Percentiles rank a stretch among this genome's conserved stretches.
Evolutionary conservation across 257 asterid genomes (phyloP).

Genomic region (Ocimum tenuiflorum): DNA sequence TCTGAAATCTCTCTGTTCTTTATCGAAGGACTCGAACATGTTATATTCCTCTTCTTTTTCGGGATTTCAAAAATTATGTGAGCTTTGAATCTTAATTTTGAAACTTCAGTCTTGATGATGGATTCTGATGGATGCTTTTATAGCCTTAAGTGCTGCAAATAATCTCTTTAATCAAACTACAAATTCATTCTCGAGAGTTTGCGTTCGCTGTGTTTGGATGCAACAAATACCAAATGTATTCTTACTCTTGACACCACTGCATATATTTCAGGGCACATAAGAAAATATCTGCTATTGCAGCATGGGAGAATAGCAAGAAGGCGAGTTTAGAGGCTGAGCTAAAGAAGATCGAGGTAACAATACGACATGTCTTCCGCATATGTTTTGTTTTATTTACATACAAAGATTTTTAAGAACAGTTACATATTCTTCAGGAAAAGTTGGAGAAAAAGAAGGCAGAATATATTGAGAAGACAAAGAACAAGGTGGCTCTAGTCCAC

Average conservation of each 20-base stretch:
- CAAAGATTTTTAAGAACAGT: not conserved
- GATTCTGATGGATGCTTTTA: too few species aligned
- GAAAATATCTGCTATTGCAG: conserved; percentile 48
- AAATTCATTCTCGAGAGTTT: not conserved
- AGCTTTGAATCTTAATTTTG: too few species aligned
- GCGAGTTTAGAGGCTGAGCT: conserved; percentile 87
- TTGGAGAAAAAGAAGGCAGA: conserved; percentile 87
- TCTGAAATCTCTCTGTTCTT: conserved; percentile 9
- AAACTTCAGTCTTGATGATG: not conserved
- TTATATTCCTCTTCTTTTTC: too few species aligned
- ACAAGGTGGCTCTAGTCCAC: conserved; percentile 70
- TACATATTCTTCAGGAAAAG: conserved; percentile 69
- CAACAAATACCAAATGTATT: not conserved
- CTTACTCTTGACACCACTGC: too few species aligned
- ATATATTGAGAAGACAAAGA: conserved; percentile 68
- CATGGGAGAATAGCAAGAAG: conserved; percentile 97
- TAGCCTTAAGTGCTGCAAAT: too few species aligned
- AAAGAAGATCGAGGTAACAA: conserved; percentile 68
- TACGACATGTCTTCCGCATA: not conserved
- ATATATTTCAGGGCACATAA: conserved; percentile 64
- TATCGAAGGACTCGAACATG: not conserved
- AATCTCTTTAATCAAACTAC: too few species aligned
- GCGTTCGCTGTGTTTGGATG: too few species aligned
- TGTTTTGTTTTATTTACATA: too few species aligned
- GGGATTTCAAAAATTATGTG: too few species aligned